Evolutionary conservation across 106 monocot genomes (phyloP), one percentile per base, ranked within the genome.

Genomic region (Posidonia australis): DNA sequence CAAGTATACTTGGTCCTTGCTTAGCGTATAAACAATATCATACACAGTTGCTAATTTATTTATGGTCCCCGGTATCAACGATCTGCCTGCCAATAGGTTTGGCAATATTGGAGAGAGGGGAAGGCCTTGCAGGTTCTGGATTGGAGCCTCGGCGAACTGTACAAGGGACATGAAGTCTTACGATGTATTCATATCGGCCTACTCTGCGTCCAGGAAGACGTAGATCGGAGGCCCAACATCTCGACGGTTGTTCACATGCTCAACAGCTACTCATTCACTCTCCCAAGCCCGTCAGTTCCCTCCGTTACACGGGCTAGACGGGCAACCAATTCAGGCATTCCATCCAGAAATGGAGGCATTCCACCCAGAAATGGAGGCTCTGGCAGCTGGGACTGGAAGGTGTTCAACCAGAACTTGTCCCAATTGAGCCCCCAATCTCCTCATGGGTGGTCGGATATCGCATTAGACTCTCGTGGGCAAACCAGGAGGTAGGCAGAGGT

Each of bases 111-210:
- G 82, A 74, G 25, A 6, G 73, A 73, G 12, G 77, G 69, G 26
- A 77, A 60, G 49, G 74, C 71, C 5, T 44, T 75, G 25, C 66
- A 82, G 19, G 67, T 85, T 30, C 45, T 84, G 64, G 88, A 89
- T 60, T 60, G 59, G 19, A 56, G 42, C 32, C 74, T 84, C 9
- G 82, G 44, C 10, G 65, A 78, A 17, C 21, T 46, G 4, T 82
- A 76, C 31, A 54, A 58, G 6, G 32, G 26, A 29, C 41, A 56
- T 2, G 82, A 89, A 63, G 82, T 71, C 0, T 42, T 70, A 31
- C 74, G 79, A 57, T 84, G 82, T 67, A 63, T 82, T 49, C 82
- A 85, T 29, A 59, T 85, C 12, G 89, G 79, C 9, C 52, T 89
- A 60, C 74, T 89, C 1, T 89, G 89, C 54, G 64, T 82, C 43